These are phyloP conservation scores for Brassica cretica DNA, from an alignment of 345 rosid genomes.

Conservation along the genomic window DNA sequence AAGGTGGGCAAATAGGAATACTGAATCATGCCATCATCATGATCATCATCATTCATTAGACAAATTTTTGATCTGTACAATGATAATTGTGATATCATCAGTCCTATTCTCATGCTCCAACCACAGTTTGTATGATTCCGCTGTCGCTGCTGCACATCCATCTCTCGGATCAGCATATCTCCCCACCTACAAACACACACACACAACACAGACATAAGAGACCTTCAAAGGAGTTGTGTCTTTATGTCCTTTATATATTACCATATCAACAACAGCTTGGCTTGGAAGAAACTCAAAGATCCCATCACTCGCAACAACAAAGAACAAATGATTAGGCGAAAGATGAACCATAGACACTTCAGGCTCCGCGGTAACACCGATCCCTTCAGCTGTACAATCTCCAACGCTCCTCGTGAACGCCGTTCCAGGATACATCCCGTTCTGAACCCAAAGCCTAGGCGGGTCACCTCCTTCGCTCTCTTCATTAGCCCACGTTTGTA, in stretches of 20 bases:
- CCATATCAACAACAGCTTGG: slow-evolving; percentile 87
- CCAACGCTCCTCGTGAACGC: slow-evolving; percentile 96
- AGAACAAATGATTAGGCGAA: slow-evolving; percentile 68
- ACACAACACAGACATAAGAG: too few species aligned
- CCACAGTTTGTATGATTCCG: slow-evolving; percentile 92
- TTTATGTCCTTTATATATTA: slow-evolving; percentile 28
- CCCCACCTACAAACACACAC: slow-evolving; percentile 55
- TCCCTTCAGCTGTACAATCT: slow-evolving; percentile 78
- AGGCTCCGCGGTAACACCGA: slow-evolving; percentile 83
- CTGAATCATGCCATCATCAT: slow-evolving; percentile 1
- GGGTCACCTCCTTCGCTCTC: slow-evolving; percentile 93
- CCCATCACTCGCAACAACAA: slow-evolving; percentile 95
- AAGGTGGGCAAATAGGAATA: slow-evolving; percentile 18
- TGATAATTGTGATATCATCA: slow-evolving; percentile 93
- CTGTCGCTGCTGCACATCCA: slow-evolving; percentile 89
- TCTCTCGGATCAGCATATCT: slow-evolving; percentile 77
- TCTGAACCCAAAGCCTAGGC: slow-evolving; percentile 92
- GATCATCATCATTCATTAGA: slow-evolving; percentile 48
- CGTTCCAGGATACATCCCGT: slow-evolving; percentile 93
- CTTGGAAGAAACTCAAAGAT: slow-evolving; percentile 95
- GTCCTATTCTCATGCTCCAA: slow-evolving; percentile 85
- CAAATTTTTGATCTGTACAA: slow-evolving; percentile 76
- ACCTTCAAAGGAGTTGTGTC: neutral
- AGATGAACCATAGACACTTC: slow-evolving; percentile 71
- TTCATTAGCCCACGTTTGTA: slow-evolving; percentile 85